Percentiles rank a stretch among this genome's conserved stretches.
Conservation (phyloP, 108 stramenopile species). For the Nitzschia sp. region DNA sequence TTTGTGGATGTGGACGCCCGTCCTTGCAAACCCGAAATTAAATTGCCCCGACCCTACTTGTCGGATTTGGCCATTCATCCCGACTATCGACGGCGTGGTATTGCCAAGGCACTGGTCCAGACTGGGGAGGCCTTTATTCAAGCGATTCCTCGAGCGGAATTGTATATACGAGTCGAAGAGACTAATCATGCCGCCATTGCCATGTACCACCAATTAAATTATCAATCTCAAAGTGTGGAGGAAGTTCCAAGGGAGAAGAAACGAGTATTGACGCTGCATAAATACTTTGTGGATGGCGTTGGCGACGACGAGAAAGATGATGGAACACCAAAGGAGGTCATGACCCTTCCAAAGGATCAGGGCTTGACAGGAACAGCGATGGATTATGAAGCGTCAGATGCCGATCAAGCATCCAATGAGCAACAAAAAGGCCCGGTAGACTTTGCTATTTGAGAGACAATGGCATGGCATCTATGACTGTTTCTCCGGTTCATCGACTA, state of each 20-base stretch:
- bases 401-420: no score
- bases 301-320: not conserved
- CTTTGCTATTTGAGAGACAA: no score
- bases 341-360: no score
- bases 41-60: slow-evolving; percentile 50
- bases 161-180: slow-evolving; percentile 59
- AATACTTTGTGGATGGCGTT: not conserved
- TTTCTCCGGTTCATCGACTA: no score
- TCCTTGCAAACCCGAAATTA: slow-evolving; percentile 17
- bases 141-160: not conserved
- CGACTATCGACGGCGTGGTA: slow-evolving; percentile 40
- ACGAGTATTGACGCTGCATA: not conserved
- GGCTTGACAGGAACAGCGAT: no score
- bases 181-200: slow-evolving; percentile 56
- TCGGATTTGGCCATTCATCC: slow-evolving; percentile 49
- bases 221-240: slow-evolving; percentile 15
- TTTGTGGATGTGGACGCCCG: slow-evolving; percentile 59
- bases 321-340: not conserved
- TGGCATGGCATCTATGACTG: not conserved
- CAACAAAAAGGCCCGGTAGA: no score
- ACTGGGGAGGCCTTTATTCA: slow-evolving; percentile 20
- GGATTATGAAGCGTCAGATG: no score
- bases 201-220: slow-evolving; percentile 63
- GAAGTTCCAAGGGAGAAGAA: slow-evolving; percentile 3
- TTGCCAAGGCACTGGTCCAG: slow-evolving; percentile 38